Conservation (phyloP, 2,329 filamentous ascomycete species). For the Juglanconis juglandina region DNA sequence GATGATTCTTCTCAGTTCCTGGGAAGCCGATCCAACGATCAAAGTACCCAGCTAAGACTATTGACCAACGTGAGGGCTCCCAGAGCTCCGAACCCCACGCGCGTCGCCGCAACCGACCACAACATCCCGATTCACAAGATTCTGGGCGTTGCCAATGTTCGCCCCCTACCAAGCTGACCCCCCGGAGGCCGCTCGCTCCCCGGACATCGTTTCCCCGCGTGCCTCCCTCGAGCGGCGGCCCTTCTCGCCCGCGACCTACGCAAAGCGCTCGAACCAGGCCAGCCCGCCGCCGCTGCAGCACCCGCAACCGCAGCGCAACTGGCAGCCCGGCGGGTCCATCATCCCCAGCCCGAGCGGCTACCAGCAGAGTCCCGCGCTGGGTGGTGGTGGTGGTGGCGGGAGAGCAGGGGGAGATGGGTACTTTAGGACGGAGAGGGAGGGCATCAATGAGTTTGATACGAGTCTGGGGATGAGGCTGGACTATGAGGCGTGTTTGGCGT, state of each 20-base stretch:
- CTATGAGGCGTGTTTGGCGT: constrained; percentile 87
- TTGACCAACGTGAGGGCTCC: too few species aligned
- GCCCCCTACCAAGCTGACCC: constrained; percentile 93
- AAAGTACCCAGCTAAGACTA: too few species aligned
- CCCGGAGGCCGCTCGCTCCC: constrained; percentile 81
- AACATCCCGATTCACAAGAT: constrained; percentile 21
- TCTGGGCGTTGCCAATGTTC: constrained; percentile 59
- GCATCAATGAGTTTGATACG: constrained; percentile 84
- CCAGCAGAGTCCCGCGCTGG: constrained; percentile 25
- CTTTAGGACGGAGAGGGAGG: constrained; percentile 44
- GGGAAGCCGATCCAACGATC: too few species aligned
- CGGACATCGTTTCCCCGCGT: constrained; percentile 51
- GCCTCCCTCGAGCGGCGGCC: constrained; percentile 57
- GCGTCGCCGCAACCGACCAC: not conserved
- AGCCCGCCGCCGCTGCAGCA: constrained; percentile 46
- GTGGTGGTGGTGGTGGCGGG: constrained; percentile 2
- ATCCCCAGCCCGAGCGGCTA: constrained; percentile 32
- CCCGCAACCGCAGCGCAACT: constrained; percentile 57
- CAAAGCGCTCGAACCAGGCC: constrained; percentile 35
- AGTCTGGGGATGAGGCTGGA: constrained; percentile 82
- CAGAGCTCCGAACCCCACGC: too few species aligned
- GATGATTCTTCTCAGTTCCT: too few species aligned
- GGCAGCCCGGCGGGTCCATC: constrained; percentile 42
- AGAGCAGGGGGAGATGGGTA: constrained; percentile 32
- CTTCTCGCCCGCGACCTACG: constrained; percentile 47